Evolutionary conservation across 768 basidiomycete genomes (phyloP).

Genomic region (Leccinum aurantiacum): DNA sequence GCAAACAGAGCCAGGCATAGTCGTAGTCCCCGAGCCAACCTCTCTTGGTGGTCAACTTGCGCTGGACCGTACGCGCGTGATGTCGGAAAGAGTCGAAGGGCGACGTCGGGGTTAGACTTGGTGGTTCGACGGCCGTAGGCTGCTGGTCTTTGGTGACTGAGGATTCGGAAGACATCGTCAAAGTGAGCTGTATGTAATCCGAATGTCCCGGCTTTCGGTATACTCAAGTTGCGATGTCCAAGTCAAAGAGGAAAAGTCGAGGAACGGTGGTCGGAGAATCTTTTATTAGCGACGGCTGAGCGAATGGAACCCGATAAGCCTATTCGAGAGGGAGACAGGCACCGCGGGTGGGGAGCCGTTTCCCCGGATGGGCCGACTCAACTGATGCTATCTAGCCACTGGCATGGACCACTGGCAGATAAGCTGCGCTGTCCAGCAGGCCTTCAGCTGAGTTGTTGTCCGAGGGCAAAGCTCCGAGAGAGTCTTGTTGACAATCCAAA

Average conservation of each 20-base stretch:
- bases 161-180: slow-evolving; percentile 16
- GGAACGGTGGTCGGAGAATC: neutral
- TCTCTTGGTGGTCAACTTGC: slow-evolving; percentile 48
- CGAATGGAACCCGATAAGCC: neutral
- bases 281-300: neutral
- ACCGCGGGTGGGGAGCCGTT: neutral
- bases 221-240: neutral
- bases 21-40: slow-evolving; percentile 89
- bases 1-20: slow-evolving; percentile 72
- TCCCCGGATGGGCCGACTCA: neutral
- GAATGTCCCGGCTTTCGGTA: neutral
- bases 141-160: slow-evolving; percentile 17
- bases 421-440: too few species aligned
- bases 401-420: too few species aligned
- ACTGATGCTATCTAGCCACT: neutral
- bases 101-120: slow-evolving; percentile 4
- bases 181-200: neutral
- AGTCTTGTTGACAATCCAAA: neutral
- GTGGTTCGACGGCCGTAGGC: slow-evolving; percentile 15
- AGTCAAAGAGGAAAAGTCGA: neutral
- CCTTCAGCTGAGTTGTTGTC: too few species aligned
- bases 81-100: slow-evolving; percentile 5
- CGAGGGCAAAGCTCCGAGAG: too few species aligned
- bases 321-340: neutral
- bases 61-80: slow-evolving; percentile 17